Evolutionary conservation across 208 protist genomes (phyloP).

Genomic region (Trichomonas gallinae): DNA sequence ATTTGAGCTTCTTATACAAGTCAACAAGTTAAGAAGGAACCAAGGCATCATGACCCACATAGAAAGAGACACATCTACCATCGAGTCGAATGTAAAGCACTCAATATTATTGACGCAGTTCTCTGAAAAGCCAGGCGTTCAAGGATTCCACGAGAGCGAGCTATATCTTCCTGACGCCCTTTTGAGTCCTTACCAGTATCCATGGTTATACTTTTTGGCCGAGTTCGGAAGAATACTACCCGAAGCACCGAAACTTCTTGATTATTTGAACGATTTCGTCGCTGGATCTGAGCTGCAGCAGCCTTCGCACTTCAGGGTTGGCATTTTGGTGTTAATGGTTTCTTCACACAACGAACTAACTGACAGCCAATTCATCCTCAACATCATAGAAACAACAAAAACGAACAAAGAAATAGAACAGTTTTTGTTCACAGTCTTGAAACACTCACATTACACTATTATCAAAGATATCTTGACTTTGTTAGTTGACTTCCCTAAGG

Average conservation of each 20-base stretch:
- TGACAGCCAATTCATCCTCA: not conserved
- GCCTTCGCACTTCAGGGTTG: not conserved
- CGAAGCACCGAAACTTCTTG: not conserved
- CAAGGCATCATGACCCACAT: not conserved
- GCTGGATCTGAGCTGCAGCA: not conserved
- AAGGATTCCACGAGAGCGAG: not conserved
- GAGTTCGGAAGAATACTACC: not conserved
- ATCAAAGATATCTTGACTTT: not conserved
- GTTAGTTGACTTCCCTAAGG: not conserved
- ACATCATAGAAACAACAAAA: not conserved
- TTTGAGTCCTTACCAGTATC: not conserved
- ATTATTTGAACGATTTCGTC: not conserved
- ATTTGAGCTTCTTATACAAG: not conserved
- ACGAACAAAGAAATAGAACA: not conserved
- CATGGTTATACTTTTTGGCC: not conserved
- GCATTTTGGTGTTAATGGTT: not conserved
- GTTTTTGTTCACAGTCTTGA: not conserved
- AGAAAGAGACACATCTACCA: not conserved
- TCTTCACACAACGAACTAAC: not conserved
- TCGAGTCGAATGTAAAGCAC: not conserved
- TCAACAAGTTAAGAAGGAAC: not conserved
- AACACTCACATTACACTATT: not conserved
- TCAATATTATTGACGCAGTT: not conserved
- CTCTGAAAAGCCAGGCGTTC: not conserved
- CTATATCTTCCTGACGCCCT: not conserved